Percentiles rank a stretch among this genome's conserved stretches.
Evolutionary conservation across 2,329 filamentous ascomycete species (phyloP).

Genomic region (Stemphylium lycopersici): DNA sequence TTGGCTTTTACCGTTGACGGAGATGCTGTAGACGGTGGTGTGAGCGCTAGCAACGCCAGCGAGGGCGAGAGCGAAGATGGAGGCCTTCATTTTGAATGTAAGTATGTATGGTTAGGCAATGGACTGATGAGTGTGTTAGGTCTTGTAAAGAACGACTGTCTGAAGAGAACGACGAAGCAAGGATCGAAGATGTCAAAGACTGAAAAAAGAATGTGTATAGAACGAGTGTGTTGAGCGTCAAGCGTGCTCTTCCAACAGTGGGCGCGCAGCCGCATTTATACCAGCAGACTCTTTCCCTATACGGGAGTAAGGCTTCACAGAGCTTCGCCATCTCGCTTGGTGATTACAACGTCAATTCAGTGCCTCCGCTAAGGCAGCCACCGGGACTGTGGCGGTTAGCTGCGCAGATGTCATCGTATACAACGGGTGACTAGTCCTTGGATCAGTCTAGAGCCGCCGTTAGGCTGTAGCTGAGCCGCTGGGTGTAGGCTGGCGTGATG

Average conservation of each 20-base stretch:
- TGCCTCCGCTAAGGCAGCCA: neutral
- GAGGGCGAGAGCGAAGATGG: constrained; percentile 37
- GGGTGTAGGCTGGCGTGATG: constrained; percentile 13
- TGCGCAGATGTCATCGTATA: constrained; percentile 17
- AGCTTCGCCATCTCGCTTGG: constrained; percentile 27
- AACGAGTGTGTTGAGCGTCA: constrained; percentile 40
- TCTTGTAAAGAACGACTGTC: constrained; percentile 20
- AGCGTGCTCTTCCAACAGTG: constrained; percentile 31
- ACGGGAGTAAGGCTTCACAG: neutral
- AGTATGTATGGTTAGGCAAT: constrained; percentile 5
- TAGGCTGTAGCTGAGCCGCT: constrained; percentile 24
- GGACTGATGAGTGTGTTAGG: constrained; percentile 4
- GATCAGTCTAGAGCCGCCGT: constrained; percentile 21
- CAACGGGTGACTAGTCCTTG: constrained; percentile 14
- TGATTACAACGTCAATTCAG: constrained; percentile 6
- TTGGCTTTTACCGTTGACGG: constrained; percentile 52
- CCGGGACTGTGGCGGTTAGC: neutral
- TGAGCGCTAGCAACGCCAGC: constrained; percentile 41
- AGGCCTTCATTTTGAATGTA: constrained; percentile 41
- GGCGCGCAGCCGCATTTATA: constrained; percentile 28
- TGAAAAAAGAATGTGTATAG: constrained; percentile 27
- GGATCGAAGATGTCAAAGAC: constrained; percentile 23
- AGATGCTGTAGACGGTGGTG: constrained; percentile 44
- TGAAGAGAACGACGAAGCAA: constrained; percentile 23
- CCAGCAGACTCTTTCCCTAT: neutral